These are phyloP conservation scores for Carallia brachiata DNA, from an alignment of 345 rosid genomes.

Conservation along the genomic window DNA sequence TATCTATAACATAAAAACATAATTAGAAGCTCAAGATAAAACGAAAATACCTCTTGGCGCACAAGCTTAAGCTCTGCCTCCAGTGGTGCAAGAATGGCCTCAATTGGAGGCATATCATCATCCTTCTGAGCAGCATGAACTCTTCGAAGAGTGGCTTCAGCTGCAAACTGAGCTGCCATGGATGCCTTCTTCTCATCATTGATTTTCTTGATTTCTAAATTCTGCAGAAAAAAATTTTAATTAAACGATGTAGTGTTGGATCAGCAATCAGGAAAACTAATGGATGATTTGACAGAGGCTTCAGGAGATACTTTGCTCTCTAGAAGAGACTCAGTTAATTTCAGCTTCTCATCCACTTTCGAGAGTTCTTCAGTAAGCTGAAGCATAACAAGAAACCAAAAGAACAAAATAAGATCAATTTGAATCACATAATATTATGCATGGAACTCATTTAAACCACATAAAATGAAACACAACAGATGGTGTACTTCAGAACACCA, in stretches of 20 bases:
- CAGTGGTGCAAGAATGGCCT: constrained; percentile 97
- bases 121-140: constrained; percentile 99
- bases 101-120: constrained; percentile 99
- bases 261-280: constrained; percentile 11
- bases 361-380: constrained; percentile 85
- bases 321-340: constrained; percentile 70
- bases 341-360: constrained; percentile 78
- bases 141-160: constrained; percentile 96
- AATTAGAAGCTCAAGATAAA: constrained; percentile 9
- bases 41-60: constrained; percentile 61
- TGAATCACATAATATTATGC: constrained; percentile 1
- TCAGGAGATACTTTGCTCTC: constrained; percentile 67
- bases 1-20: constrained; percentile 8
- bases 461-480: not conserved
- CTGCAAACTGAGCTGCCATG: constrained; percentile 99
- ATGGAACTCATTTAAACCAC: not conserved
- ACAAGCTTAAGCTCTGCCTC: constrained; percentile 97
- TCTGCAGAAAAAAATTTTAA: constrained; percentile 39
- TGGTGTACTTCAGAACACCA: not conserved
- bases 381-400: constrained; percentile 18
- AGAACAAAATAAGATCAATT: constrained; percentile 20
- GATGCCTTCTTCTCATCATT: constrained; percentile 98
- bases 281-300: constrained; percentile 5
- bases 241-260: constrained; percentile 8
- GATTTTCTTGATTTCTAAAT: constrained; percentile 91